Evolutionary conservation across 306 rosid genomes (phyloP).

Genomic region (Prunus campanulata): DNA sequence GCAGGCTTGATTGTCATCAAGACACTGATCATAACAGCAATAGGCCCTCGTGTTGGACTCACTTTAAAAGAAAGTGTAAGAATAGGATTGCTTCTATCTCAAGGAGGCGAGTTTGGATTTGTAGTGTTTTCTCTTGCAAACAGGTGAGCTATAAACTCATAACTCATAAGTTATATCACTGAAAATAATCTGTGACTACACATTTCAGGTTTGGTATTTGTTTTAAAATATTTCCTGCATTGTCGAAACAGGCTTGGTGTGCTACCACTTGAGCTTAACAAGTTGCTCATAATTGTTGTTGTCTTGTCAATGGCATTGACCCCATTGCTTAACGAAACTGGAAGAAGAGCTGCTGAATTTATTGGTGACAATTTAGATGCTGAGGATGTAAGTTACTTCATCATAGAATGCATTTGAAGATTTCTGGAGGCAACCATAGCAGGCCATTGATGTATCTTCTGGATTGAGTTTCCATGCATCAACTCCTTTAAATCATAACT

Average conservation of each 20-base stretch:
- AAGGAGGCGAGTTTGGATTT: conserved; percentile 97
- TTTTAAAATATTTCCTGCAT: conserved; percentile 22
- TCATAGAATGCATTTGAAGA: conserved; percentile 1
- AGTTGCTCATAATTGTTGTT: conserved; percentile 92
- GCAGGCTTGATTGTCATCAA: conserved; percentile 87
- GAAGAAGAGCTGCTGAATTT: conserved; percentile 76
- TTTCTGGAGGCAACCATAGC: neutral
- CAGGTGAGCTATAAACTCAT: conserved; percentile 41
- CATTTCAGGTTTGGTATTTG: conserved; percentile 15
- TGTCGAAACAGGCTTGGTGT: conserved; percentile 82
- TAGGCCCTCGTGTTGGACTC: conserved; percentile 98
- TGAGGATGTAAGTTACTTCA: conserved; percentile 50
- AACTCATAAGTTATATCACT: neutral
- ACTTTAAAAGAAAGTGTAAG: conserved; percentile 90
- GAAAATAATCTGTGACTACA: conserved; percentile 12
- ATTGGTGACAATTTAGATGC: conserved; percentile 50
- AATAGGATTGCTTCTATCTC: conserved; percentile 95
- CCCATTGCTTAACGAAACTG: conserved; percentile 94
- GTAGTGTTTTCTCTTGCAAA: conserved; percentile 96
- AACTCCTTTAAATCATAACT: conserved; percentile 11
- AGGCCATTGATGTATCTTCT: neutral
- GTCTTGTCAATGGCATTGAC: conserved; percentile 97
- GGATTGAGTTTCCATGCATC: neutral
- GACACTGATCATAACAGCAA: conserved; percentile 90
- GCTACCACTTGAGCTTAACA: conserved; percentile 97